Percentiles rank a stretch among this genome's conserved stretches.
These are phyloP conservation scores for Coemansia sp. DNA, from an alignment of 192 early-diverging fungal genomes.

Conservation along the genomic window DNA sequence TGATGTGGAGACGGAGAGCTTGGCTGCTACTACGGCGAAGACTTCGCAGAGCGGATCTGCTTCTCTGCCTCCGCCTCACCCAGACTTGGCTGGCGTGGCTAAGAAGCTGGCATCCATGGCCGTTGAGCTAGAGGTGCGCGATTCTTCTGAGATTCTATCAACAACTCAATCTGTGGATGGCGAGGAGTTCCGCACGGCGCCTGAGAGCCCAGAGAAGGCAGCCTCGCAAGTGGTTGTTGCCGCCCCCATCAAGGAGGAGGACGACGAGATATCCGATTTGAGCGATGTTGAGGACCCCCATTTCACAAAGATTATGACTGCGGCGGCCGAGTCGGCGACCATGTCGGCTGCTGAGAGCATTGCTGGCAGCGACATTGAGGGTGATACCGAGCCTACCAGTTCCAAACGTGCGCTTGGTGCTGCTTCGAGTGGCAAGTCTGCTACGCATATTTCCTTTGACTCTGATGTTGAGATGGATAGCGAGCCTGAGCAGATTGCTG, in stretches of 20 bases:
- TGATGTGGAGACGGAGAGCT: background rate
- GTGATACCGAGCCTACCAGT: background rate
- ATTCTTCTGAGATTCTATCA: background rate
- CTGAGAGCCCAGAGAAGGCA: slow-evolving; percentile 29
- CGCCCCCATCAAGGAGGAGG: background rate
- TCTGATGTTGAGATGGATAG: slow-evolving; percentile 17
- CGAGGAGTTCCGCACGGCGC: slow-evolving; percentile 28
- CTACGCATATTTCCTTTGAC: slow-evolving; percentile 18
- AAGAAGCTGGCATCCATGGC: slow-evolving; percentile 22
- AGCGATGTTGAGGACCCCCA: slow-evolving; percentile 51
- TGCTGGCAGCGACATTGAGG: slow-evolving; percentile 19
- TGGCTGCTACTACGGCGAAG: background rate
- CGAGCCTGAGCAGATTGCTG: slow-evolving; percentile 4
- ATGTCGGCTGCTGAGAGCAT: slow-evolving; percentile 35
- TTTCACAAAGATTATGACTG: slow-evolving; percentile 41
- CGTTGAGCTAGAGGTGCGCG: background rate
- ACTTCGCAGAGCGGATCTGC: background rate
- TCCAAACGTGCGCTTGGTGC: background rate
- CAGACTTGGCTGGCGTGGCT: slow-evolving; percentile 24
- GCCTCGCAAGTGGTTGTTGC: background rate
- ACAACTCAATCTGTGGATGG: slow-evolving; percentile 15
- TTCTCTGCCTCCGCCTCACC: slow-evolving; percentile 21
- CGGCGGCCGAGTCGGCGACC: slow-evolving; percentile 25
- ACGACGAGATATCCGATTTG: slow-evolving; percentile 44
- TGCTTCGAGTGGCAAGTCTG: background rate